Evolutionary conservation across 2,329 filamentous ascomycete genomes (phyloP).

Genomic region (Remersonia thermophila): DNA sequence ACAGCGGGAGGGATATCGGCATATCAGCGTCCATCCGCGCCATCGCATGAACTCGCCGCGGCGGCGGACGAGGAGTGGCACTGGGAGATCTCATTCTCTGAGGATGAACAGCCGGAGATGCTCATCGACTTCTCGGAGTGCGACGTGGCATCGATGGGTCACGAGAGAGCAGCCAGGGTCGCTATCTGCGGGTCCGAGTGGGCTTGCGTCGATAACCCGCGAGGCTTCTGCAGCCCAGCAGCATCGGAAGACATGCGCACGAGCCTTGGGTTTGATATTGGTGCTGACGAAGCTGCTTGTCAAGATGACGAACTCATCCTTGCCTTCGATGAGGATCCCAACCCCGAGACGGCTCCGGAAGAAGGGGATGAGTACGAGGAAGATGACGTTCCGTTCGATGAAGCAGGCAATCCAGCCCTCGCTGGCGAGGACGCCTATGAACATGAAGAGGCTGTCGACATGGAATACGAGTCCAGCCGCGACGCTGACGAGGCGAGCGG

Average conservation of each 20-base stretch:
- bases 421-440: conserved; percentile 1
- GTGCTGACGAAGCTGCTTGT: conserved; percentile 12
- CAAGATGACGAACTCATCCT: conserved; percentile 14
- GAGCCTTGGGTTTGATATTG: conserved; percentile 1
- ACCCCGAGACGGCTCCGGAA: background rate
- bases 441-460: background rate
- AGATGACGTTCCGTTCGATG: conserved; percentile 3
- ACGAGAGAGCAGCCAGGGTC: no score
- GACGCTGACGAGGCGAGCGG: background rate
- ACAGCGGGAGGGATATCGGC: no score
- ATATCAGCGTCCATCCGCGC: no score
- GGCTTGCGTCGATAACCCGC: no score
- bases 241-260: conserved; percentile 5
- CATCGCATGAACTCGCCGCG: no score
- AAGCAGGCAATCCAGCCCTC: background rate
- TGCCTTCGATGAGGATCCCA: conserved; percentile 9
- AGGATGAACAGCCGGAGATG: no score
- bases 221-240: no score
- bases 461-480: conserved; percentile 1
- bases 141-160: no score
- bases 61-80: no score
- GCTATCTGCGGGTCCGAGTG: no score
- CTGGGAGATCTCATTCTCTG: no score
- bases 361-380: conserved; percentile 10
- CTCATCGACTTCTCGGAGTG: no score